These are phyloP conservation scores for Ilex aquifolium DNA, from an alignment of 257 asterid genomes.

Conservation along the genomic window DNA sequence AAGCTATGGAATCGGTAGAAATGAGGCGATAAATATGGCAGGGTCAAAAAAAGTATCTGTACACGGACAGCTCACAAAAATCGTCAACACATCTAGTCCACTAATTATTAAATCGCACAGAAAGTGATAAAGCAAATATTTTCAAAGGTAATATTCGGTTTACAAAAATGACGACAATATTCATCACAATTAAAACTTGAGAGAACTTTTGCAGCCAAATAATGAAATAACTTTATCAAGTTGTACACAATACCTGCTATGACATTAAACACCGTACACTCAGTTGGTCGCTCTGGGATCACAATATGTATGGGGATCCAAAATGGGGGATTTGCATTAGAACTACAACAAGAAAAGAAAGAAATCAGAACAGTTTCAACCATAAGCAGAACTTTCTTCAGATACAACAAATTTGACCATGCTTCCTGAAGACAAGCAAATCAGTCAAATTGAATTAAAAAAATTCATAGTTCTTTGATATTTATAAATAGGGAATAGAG, in stretches of 20 bases:
- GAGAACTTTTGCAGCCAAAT: not conserved
- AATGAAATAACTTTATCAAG: conserved; percentile 8
- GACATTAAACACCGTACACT: conserved; percentile 87
- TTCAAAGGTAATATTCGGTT: too few species aligned
- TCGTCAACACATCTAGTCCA: too few species aligned
- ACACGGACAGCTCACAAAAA: too few species aligned
- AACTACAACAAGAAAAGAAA: conserved; percentile 38
- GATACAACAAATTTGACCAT: not conserved
- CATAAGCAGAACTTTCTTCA: not conserved
- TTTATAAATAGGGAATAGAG: not conserved
- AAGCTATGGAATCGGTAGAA: too few species aligned
- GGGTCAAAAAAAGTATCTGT: too few species aligned
- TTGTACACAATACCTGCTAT: conserved; percentile 69
- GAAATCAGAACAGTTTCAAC: not conserved
- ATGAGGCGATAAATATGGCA: too few species aligned
- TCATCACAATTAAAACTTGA: not conserved
- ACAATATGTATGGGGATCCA: conserved; percentile 97
- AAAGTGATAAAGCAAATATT: too few species aligned
- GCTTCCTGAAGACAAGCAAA: not conserved
- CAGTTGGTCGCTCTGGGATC: conserved; percentile 98
- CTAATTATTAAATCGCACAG: too few species aligned
- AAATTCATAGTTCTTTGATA: too few species aligned
- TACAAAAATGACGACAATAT: too few species aligned
- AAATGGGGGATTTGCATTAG: conserved; percentile 86
- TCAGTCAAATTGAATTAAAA: not conserved